Conservation (phyloP, 2,329 filamentous ascomycete genomes). For the Aspergillus fumigatus region DNA sequence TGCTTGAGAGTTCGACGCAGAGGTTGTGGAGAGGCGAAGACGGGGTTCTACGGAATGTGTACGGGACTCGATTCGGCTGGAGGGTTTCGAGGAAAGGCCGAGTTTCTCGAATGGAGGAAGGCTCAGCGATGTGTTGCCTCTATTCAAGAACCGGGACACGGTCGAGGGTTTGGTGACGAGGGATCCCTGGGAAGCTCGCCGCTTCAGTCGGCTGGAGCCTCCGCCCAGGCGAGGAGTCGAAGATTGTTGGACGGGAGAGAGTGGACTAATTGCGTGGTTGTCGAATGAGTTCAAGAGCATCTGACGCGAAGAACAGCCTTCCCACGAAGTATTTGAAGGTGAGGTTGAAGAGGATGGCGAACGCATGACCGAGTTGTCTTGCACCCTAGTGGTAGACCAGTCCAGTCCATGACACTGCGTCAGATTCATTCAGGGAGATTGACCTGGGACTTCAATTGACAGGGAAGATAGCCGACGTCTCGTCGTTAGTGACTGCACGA, state of each 20-base stretch:
- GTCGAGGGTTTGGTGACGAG: constrained; percentile 30
- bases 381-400: constrained; percentile 20
- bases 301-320: constrained; percentile 12
- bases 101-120: constrained; percentile 52
- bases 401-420: constrained; percentile 29
- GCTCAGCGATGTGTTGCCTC: constrained; percentile 39
- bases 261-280: constrained; percentile 13
- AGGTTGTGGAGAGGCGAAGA: constrained; percentile 33
- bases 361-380: constrained; percentile 27
- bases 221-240: constrained; percentile 8
- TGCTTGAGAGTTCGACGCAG: constrained; percentile 28
- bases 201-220: constrained; percentile 26
- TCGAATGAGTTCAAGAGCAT: constrained; percentile 10
- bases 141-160: constrained; percentile 34
- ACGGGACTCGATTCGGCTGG: constrained; percentile 22
- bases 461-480: no score
- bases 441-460: neutral
- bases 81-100: constrained; percentile 28
- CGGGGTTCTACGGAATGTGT: constrained; percentile 25
- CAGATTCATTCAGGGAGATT: constrained; percentile 28
- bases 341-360: constrained; percentile 19
- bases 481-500: no score
- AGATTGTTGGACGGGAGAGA: constrained; percentile 18
- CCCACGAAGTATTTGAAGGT: constrained; percentile 13
- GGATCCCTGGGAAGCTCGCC: constrained; percentile 36